Evolutionary conservation across 768 basidiomycete genomes (phyloP), one percentile per base, ranked within the genome.

Genomic region (Amanita phalloides): DNA sequence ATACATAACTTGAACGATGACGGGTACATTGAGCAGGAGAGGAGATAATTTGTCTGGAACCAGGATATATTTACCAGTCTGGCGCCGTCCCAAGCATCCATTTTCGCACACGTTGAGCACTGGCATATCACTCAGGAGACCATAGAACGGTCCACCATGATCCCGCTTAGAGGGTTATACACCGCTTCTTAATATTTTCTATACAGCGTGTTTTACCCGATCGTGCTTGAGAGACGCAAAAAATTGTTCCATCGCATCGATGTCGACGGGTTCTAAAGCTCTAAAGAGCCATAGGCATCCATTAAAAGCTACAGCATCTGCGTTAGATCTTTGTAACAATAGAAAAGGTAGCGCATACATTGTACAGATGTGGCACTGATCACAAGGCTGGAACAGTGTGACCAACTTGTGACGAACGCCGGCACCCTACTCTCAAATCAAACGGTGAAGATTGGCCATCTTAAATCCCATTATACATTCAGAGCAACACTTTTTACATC

Each of bases 211-310:
- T 6, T 30, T 4, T 38, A 6, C n/a, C 1, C 45, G 55, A 57
- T 84, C 75, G 1, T 65, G 61, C 45, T 75, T 68, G 2, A 90
- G 74, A n/a, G 73, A 61, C 3, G 69, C 58, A 63, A 92, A 96
- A 14, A 84, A 76, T 8, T 69, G 60, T 57, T 91, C 81, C 83
- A 95, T 86, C 0, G 77, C 70, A 6, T 61, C 61, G 25, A 86
- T 68, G 58, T 95, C 85, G 20, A 92, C 70, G 0, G 94, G 17
- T 17, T 17, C 17, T 17, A 17, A 17, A 1, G 94, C 57, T 90
- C 86, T 39, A 95, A 79, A 1, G 81, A 71, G 10, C 92, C 92
- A 64, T 93, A 91, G 0, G 84, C 81, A 59, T 98, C 95, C 44
- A 98, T 73, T 43, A 98, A 78, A 35, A 97, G 76, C 86, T 92